Base-by-base conservation (phyloP, 2,329 filamentous ascomycete genomes). In the Penicillium occitanis region DNA sequence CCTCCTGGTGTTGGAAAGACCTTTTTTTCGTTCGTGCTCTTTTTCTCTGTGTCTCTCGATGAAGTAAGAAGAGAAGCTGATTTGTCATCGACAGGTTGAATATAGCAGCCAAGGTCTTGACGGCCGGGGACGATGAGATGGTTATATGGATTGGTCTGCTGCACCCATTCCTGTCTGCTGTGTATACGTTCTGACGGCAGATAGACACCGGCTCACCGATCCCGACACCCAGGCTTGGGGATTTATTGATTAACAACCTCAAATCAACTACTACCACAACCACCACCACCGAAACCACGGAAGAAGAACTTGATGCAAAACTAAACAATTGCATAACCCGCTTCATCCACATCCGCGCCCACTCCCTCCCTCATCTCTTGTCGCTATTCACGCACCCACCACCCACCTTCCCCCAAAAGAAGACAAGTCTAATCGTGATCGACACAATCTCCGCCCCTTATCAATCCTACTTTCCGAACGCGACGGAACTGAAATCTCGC, bases 1-100 rank as follows among this genome's bases (percentile, higher is more conserved):
- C 92, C 93, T 11, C 90, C 92, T 8, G 93, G 93, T 1, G 87
- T 87, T 30, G 94, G 93, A 35, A 97, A 96, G 82, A 96, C 92
- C 3, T 84, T 90, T 13, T 81, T 97, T 71, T 91, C 89, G 91
- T 94, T 83, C 79, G 87, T 79, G 58, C 66, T 33, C 10, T 35
- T 11, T 35, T 37, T 53, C 22, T 25, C 62, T 25, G 19, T 40
- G 50, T 68, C 35, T 65, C 63, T 63, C 28, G 7, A 7, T 5
- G 5, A 13, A 30, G 6, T 33, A 2, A 19, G 64, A 61, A 22
- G 19, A 5, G 19, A 30, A 44, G 25, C 58, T 66, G 37, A 61
- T 48, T 42, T 37, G 25, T 28, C 8, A 22, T 60, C 35, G 60
- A 63, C 74, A 94, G 91, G 42, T 84, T 94, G 71, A 91, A 92